A percentile compares a stretch with the other conserved stretches of the same genome.
Conservation (phyloP, 208 protist genomes). For the Vickermania spadyakhi region DNA sequence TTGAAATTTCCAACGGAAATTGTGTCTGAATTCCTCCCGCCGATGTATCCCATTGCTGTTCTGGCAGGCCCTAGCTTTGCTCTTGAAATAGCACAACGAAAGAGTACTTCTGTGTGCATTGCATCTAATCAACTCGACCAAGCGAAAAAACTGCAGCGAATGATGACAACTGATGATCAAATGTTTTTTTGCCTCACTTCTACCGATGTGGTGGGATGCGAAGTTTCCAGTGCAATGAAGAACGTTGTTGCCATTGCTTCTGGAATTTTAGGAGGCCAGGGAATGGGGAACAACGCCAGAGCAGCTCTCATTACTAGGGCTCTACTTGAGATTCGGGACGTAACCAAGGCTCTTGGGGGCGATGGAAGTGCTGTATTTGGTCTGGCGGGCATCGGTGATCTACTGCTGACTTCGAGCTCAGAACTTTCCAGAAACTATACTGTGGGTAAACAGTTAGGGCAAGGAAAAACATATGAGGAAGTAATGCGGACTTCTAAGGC, state of each 20-base stretch:
- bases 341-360: conserved; percentile 67
- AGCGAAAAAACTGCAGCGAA: conserved; percentile 53
- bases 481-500: conserved; percentile 53
- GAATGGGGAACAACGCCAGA: conserved; percentile 63
- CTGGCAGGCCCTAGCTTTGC: conserved; percentile 87
- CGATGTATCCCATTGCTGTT: conserved; percentile 33
- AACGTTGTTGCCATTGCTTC: conserved; percentile 88
- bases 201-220: conserved; percentile 76
- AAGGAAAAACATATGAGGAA: conserved; percentile 57
- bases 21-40: conserved; percentile 57
- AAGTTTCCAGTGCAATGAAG: conserved; percentile 87
- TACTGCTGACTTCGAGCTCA: conserved; percentile 84
- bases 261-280: conserved; percentile 55
- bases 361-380: conserved; percentile 77
- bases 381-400: conserved; percentile 81
- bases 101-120: conserved; percentile 72
- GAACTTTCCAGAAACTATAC: conserved; percentile 87
- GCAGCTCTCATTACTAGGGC: conserved; percentile 75
- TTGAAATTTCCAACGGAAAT: conserved; percentile 78
- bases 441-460: conserved; percentile 64
- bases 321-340: conserved; percentile 77
- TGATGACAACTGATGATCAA: conserved; percentile 59
- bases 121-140: conserved; percentile 46
- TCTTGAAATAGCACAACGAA: conserved; percentile 69
- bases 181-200: conserved; percentile 77